Evolutionary conservation across 805 yeast species (phyloP), one percentile per base, ranked within the genome.

Genomic region (Saccharomycopsis sp.): DNA sequence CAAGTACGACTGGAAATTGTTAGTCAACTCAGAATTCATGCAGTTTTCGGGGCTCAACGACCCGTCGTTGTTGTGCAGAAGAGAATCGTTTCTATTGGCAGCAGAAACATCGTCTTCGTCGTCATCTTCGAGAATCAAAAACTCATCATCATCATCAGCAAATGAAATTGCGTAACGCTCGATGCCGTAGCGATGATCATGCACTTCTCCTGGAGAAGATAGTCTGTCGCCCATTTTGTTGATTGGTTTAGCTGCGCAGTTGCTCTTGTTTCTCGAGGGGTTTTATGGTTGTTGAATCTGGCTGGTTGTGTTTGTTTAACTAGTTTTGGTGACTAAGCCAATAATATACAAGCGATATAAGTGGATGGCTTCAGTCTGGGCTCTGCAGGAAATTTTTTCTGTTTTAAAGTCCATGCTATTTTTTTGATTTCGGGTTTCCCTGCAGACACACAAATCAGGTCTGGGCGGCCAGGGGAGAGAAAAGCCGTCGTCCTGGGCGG

Each of bases 21-120:
- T 53, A 14, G 48, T 34, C 16, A 56, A 48, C 53, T 56, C 59
- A 2, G 59, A 56, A 23, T 56, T 53, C 53, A 50, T 56, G 47
- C 53, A 34, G 44, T 52, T 52, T 29, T 56, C 59, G 18, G 57
- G 48, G 21, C 48, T 44, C 18, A 18, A 7, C 48, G 20, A 44
- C 18, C 7, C 20, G 21, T 44, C 21, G 20, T 44, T 12, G 21
- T 44, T 44, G 7, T 44, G 21, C 8, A 5, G 8, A 44, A 7
- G 8, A 20, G 16, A 12, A 5, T 4, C 16, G 21, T 44, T 44
- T 12, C 48, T 44, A 20, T 44, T 44, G 4, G 18, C 16, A 20
- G 8, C 21, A 5, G 21, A 44, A 12, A 12, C 16, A 20, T 44
- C 48, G 21, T 18, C 4, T 12, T 44, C 48, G 21, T 44, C 48